Evolutionary conservation across 2,329 filamentous ascomycete genomes (phyloP).

Genomic region (Fusarium cicatricum): DNA sequence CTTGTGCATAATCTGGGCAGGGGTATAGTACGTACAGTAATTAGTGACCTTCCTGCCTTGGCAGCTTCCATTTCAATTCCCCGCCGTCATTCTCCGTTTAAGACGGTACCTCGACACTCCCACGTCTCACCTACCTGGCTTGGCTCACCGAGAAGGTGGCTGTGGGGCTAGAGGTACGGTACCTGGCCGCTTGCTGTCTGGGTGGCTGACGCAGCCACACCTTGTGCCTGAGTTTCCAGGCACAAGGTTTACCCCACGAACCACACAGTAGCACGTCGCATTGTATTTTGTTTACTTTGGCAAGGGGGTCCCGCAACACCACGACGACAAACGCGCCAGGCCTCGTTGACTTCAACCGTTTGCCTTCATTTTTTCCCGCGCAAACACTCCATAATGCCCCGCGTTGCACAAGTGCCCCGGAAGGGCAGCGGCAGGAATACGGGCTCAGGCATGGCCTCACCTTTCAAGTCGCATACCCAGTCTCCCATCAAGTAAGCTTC

Average conservation of each 20-base stretch:
- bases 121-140: too few species aligned
- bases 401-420: constrained; percentile 64
- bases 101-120: too few species aligned
- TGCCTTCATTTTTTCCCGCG: constrained; percentile 21
- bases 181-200: not conserved
- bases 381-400: constrained; percentile 58
- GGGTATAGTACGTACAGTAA: too few species aligned
- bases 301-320: constrained; percentile 37
- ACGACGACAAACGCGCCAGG: constrained; percentile 42
- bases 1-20: constrained; percentile 11
- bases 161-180: not conserved
- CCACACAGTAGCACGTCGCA: constrained; percentile 9
- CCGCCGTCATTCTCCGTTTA: constrained; percentile 26
- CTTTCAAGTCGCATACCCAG: constrained; percentile 60
- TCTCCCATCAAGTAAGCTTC: constrained; percentile 63
- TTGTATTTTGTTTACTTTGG: constrained; percentile 46
- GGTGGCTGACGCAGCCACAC: constrained; percentile 15
- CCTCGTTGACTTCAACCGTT: constrained; percentile 31
- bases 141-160: not conserved
- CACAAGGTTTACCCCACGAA: constrained; percentile 26
- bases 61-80: not conserved
- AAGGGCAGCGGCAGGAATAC: constrained; percentile 57
- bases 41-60: constrained; percentile 21
- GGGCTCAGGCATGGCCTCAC: constrained; percentile 57
- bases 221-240: constrained; percentile 21